Percentiles rank a stretch among this genome's conserved stretches.
These are phyloP conservation scores for Cladosporium sp. DNA, from an alignment of 2,329 filamentous ascomycete genomes.

Conservation along the genomic window DNA sequence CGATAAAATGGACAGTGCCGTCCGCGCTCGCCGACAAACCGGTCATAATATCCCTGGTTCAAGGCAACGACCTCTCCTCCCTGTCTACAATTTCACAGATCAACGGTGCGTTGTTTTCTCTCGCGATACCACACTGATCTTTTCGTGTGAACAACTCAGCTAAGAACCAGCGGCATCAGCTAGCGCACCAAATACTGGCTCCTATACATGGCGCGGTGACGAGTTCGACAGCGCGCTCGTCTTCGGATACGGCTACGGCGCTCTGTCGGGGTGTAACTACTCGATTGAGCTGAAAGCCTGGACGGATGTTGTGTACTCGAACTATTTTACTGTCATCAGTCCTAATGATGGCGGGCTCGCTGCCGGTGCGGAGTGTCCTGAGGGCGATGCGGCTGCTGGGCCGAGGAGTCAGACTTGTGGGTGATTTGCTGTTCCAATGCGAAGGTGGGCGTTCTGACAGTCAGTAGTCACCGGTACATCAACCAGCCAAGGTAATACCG, in stretches of 20 bases:
- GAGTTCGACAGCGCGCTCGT: slow-evolving; percentile 14
- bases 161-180: background rate
- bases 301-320: slow-evolving; percentile 21
- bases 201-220: slow-evolving; percentile 16
- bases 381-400: slow-evolving; percentile 1
- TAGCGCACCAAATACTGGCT: slow-evolving; percentile 14
- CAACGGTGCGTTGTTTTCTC: slow-evolving; percentile 6
- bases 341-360: slow-evolving; percentile 22
- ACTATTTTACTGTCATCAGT: slow-evolving; percentile 23
- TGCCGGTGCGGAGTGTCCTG: slow-evolving; percentile 16
- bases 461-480: background rate
- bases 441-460: background rate
- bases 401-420: background rate
- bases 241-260: slow-evolving; percentile 5
- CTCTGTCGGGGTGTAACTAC: slow-evolving; percentile 23
- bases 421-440: background rate
- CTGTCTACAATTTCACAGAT: background rate
- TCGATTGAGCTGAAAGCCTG: slow-evolving; percentile 23
- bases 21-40: background rate
- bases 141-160: background rate
- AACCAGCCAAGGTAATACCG: background rate
- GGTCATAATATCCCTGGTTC: slow-evolving; percentile 14
- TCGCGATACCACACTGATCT: no score
- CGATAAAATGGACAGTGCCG: slow-evolving; percentile 17
- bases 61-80: slow-evolving; percentile 9